Evolutionary conservation across 805 yeast genomes (phyloP).

Genomic region (Blastobotrys terrestris): DNA sequence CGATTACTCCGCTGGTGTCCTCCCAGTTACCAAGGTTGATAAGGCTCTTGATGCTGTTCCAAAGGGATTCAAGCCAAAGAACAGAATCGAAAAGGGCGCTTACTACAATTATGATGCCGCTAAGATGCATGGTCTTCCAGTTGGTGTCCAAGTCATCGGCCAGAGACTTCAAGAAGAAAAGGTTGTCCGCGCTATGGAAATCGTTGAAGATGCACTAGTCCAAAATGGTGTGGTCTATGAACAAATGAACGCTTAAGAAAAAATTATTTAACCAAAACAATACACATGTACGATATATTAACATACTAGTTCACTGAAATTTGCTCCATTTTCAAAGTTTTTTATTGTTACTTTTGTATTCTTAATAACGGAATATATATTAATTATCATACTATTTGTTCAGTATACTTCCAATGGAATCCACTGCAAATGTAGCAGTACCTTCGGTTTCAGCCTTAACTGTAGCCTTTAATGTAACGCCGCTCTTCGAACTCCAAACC

Average conservation of each 20-base stretch:
- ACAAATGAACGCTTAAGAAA: constrained; percentile 16
- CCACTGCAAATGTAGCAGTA: constrained; percentile 46
- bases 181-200: constrained; percentile 42
- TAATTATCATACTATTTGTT: background rate
- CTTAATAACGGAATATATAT: background rate
- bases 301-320: background rate
- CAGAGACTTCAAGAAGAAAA: constrained; percentile 57
- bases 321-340: background rate
- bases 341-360: background rate
- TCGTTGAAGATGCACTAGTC: constrained; percentile 33
- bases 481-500: constrained; percentile 37
- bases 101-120: constrained; percentile 45
- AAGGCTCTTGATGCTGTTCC: constrained; percentile 29
- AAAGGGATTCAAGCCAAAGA: constrained; percentile 27
- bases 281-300: background rate
- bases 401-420: constrained; percentile 17
- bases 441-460: constrained; percentile 40
- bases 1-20: constrained; percentile 50
- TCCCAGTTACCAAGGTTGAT: constrained; percentile 57
- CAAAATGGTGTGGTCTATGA: constrained; percentile 26
- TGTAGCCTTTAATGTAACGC: constrained; percentile 41
- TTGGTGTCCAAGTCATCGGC: constrained; percentile 61
- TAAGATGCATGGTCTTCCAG: constrained; percentile 54
- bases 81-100: constrained; percentile 40
- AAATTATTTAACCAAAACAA: background rate